phyloP scores from a whole-genome alignment of 148 eudicot species.

The Euryodendron excelsum region DNA sequence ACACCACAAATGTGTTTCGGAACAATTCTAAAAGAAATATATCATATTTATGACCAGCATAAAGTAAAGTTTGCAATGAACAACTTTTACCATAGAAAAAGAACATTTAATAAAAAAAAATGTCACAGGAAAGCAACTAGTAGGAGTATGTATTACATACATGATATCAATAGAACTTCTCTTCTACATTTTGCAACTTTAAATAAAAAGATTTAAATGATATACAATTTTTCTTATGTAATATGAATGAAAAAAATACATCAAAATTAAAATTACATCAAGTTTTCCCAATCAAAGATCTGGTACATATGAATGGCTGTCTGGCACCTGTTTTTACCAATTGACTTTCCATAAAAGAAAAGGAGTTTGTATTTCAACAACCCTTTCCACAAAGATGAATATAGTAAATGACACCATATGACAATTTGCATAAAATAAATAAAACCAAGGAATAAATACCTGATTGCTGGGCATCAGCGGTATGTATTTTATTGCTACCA shows the following conservation, averaged over 20 bases:
- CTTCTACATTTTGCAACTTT: neutral
- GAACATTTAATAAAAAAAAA: no score
- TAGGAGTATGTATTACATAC: neutral
- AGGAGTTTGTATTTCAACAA: neutral
- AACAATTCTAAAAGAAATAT: no score
- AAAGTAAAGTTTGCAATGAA: no score
- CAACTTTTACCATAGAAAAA: no score
- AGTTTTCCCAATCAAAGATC: neutral
- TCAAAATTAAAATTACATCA: neutral
- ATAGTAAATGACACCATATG: neutral
- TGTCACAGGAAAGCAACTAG: neutral
- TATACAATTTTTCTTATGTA: neutral
- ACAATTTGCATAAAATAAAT: neutral
- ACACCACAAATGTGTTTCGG: no score
- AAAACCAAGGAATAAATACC: slow-evolving; percentile 30
- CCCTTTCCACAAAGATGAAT: no score
- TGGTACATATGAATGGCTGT: neutral
- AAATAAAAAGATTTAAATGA: neutral
- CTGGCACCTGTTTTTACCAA: neutral
- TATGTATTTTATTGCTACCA: slow-evolving; percentile 22
- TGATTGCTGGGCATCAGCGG: slow-evolving; percentile 23
- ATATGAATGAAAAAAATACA: no score
- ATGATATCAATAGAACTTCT: neutral
- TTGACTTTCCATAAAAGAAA: neutral
- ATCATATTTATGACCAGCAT: no score